Percentiles rank a stretch among this genome's conserved stretches.
phyloP scores from a whole-genome alignment of 73 alveolate species.

The Paramecium octaurelia region DNA sequence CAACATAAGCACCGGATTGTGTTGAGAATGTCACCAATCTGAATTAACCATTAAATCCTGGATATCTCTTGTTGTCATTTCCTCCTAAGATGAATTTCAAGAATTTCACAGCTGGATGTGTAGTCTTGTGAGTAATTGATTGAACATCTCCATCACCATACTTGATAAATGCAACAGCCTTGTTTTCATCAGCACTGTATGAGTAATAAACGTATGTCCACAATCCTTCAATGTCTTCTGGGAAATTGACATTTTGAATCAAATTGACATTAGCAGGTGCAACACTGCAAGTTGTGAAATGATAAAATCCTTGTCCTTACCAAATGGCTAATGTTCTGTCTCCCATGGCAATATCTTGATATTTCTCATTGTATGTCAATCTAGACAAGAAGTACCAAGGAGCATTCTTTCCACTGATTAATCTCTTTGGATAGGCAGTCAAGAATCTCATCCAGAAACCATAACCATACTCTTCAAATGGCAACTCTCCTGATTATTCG shows the following conservation, averaged over 20 bases:
- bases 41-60: conserved; percentile 37
- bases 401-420: conserved; percentile 24
- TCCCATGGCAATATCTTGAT: background rate
- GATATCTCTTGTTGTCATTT: conserved; percentile 31
- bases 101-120: conserved; percentile 13
- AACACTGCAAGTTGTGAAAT: conserved; percentile 19
- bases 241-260: conserved; percentile 13
- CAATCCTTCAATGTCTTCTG: conserved; percentile 54
- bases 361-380: background rate
- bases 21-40: background rate
- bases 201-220: conserved; percentile 57
- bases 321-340: conserved; percentile 42
- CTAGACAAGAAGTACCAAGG: conserved; percentile 48
- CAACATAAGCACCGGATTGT: conserved; percentile 4
- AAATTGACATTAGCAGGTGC: background rate
- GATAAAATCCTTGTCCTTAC: conserved; percentile 56
- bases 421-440: conserved; percentile 33
- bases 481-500: conserved; percentile 4
- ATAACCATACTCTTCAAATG: conserved; percentile 42
- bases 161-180: conserved; percentile 26
- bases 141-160: background rate
- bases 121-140: background rate
- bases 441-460: conserved; percentile 51
- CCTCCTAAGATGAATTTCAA: conserved; percentile 41
- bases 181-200: conserved; percentile 8